Evolutionary conservation across 768 basidiomycete genomes (phyloP).

Genomic region (Lactifluus subvellereus): DNA sequence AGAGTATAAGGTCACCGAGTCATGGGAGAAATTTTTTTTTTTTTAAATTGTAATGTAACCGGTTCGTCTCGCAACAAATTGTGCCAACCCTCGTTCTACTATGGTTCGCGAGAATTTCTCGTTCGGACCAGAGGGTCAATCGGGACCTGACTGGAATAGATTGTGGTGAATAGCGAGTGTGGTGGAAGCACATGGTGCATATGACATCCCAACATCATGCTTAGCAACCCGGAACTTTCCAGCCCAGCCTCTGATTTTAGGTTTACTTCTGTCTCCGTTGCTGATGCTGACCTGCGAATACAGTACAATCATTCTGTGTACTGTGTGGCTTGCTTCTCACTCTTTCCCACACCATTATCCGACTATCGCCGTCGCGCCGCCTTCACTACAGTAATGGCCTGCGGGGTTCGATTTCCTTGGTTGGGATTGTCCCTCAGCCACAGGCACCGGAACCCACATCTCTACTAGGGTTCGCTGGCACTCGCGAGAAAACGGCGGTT

Average conservation of each 20-base stretch:
- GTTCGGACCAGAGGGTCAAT: slow-evolving; percentile 2
- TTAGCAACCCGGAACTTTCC: neutral
- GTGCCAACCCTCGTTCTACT: neutral
- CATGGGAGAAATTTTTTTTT: neutral
- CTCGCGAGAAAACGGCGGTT: neutral
- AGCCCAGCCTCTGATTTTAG: neutral
- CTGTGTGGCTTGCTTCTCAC: too few relatives aligned
- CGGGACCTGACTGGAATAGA: neutral
- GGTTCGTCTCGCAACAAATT: neutral
- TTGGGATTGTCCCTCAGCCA: neutral
- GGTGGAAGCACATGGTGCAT: neutral
- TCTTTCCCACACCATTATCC: neutral
- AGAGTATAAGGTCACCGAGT: neutral
- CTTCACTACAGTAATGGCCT: neutral
- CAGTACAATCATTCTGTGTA: too few relatives aligned
- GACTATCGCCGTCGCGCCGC: neutral
- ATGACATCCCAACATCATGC: neutral
- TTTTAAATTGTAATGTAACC: neutral
- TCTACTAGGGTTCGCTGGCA: neutral
- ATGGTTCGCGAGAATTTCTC: neutral
- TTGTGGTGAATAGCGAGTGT: neutral
- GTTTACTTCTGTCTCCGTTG: too few relatives aligned
- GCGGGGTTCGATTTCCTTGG: neutral
- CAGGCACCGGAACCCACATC: too few relatives aligned
- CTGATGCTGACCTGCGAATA: too few relatives aligned